Base-by-base conservation (phyloP, 2,329 filamentous ascomycete species). In the Magnaporthiopsis rhizophila region DNA sequence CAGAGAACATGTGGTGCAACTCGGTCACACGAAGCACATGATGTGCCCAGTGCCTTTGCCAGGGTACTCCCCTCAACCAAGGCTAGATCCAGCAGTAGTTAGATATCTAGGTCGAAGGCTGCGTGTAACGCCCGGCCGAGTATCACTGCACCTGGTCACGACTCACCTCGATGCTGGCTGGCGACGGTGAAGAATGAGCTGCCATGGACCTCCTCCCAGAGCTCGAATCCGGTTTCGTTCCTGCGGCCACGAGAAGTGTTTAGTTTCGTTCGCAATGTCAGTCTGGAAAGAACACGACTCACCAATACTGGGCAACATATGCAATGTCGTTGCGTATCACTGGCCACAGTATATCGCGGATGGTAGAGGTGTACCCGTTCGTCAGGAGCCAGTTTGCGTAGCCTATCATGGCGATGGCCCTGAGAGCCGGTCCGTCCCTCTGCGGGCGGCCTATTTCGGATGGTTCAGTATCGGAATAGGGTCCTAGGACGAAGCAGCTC, bases 201-300 rank as follows among this genome's bases (percentile, higher is more conserved):
- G 57, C 90, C 89, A 30, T 80, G 78, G 18, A 93, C 85, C 73
- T 95, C 91, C 73, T 95, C 91, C 91, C 91, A 95, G 3, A 96
- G 81, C 73, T 96, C 91, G 70, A 86, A 95, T 7, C 83, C 83
- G 0, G 82, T 84, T 67, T 80, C 74, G 71, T 84, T 85, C 82
- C 78, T 80, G 7, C 1, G 11, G 8, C 18, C 18, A 62, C 30
- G 30, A 3, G 69, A 30, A 62, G 15, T 24, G 45, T 11, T 53
- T 53, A 53, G 45, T 13, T 53, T 53, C 45, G 15, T 53, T 53
- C 45, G 1, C 9, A 1, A 21, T 21, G 45, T 21, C 8, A 21
- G 1, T 24, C 21, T 3, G 6, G 15, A 21, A 53, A n/a, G 21
- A 53, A n/a, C 13, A 7, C 26, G n/a, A 59, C 74, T 66, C 63